Evolutionary conservation across 495 filamentous ascomycete genomes (phyloP).

Genomic region (Trichoderma reesei): DNA sequence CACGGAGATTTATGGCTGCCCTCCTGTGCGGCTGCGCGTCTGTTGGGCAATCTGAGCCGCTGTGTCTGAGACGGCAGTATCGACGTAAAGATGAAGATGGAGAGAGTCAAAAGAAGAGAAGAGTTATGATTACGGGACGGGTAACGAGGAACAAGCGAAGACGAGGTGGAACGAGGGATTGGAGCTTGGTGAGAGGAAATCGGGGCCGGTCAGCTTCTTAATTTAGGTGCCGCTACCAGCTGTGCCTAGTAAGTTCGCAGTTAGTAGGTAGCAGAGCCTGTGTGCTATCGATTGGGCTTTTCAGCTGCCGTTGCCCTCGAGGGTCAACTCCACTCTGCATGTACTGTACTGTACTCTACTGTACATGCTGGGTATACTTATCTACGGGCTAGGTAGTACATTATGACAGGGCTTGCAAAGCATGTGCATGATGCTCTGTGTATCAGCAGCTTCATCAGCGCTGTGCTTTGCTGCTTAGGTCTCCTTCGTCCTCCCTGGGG

Average conservation of each 20-base stretch:
- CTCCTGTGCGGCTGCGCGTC: not conserved
- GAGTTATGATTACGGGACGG: too few species aligned
- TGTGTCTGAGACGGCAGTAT: not conserved
- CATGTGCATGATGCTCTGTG: too few species aligned
- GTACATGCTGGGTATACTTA: not conserved
- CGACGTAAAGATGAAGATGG: not conserved
- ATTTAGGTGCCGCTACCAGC: slow-evolving; percentile 7
- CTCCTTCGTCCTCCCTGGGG: too few species aligned
- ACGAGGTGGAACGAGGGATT: not conserved
- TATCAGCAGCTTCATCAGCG: too few species aligned
- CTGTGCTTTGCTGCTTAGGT: not conserved
- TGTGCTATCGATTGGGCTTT: not conserved
- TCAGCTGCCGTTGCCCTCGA: not conserved
- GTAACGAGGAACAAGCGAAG: not conserved
- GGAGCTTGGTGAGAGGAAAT: not conserved
- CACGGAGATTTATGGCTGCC: not conserved
- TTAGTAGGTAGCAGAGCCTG: not conserved
- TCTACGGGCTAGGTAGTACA: too few species aligned
- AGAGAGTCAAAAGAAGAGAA: not conserved
- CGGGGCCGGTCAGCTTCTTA: slow-evolving; percentile 6
- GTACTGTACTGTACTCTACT: not conserved
- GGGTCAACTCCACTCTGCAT: not conserved
- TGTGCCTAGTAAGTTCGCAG: too few species aligned
- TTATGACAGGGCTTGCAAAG: too few species aligned
- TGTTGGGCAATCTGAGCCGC: not conserved